These are phyloP conservation scores for Fusarium phyllophilum DNA, from an alignment of 2,329 filamentous ascomycete species.

Conservation along the genomic window DNA sequence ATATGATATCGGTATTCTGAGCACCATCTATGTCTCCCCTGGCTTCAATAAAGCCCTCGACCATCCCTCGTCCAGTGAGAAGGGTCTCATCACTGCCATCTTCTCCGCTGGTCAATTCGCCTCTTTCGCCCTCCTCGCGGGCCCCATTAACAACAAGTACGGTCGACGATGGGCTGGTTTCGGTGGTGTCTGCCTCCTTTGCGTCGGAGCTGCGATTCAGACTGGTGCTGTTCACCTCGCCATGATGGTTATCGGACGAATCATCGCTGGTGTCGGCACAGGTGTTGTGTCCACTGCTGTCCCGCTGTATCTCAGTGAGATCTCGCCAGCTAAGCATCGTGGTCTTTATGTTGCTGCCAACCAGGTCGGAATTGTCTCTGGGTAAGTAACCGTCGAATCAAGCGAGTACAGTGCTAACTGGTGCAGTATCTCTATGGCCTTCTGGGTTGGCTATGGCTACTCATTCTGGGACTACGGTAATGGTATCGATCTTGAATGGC, in stretches of 20 bases:
- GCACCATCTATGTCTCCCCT: conserved; percentile 14
- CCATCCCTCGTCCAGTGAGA: not conserved
- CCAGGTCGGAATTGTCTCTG: conserved; percentile 15
- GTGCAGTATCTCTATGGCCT: conserved; percentile 9
- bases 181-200: conserved; percentile 6
- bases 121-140: conserved; percentile 7
- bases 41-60: conserved; percentile 18
- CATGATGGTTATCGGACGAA: conserved; percentile 17
- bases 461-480: conserved; percentile 18
- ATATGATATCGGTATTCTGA: conserved; percentile 20
- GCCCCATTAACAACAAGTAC: conserved; percentile 5
- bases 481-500: conserved; percentile 13
- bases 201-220: conserved; percentile 14
- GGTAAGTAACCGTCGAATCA: not conserved
- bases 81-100: conserved; percentile 16
- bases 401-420: not conserved
- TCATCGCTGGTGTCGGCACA: conserved; percentile 13
- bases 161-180: conserved; percentile 11
- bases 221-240: conserved; percentile 21
- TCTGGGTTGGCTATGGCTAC: conserved; percentile 23
- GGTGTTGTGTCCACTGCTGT: conserved; percentile 13
- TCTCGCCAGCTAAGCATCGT: conserved; percentile 11
- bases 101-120: conserved; percentile 14
- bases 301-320: conserved; percentile 16
- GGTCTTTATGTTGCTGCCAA: conserved; percentile 21